Evolutionary conservation across 2,329 filamentous ascomycete species (phyloP).

Genomic region (Claviceps sp.): DNA sequence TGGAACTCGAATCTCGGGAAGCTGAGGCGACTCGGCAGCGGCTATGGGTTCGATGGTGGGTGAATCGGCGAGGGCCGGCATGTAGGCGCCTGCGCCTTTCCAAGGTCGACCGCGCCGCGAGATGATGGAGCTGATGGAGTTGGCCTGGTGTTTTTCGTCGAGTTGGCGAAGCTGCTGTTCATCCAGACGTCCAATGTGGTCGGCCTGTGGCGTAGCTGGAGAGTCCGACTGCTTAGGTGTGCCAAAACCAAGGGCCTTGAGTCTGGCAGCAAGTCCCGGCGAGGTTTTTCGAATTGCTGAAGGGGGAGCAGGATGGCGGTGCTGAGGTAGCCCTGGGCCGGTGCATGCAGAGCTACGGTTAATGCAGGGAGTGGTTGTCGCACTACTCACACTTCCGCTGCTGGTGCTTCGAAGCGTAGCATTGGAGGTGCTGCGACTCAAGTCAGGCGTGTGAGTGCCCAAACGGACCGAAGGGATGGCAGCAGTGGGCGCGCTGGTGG

Average conservation of each 20-base stretch:
- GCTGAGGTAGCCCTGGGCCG: constrained; percentile 5
- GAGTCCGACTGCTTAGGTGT: constrained; percentile 23
- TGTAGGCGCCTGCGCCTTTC: constrained; percentile 45
- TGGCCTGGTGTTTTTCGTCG: constrained; percentile 47
- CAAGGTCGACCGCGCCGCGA: constrained; percentile 57
- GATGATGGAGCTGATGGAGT: constrained; percentile 35
- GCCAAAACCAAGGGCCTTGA: constrained; percentile 51
- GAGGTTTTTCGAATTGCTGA: constrained; percentile 41
- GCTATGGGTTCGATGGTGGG: constrained; percentile 11
- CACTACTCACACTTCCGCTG: constrained; percentile 2
- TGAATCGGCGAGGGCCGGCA: constrained; percentile 16
- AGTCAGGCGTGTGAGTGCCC: constrained; percentile 4
- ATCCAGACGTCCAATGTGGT: constrained; percentile 52
- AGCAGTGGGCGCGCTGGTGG: neutral
- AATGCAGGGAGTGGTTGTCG: constrained; percentile 1
- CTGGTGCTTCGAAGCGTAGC: constrained; percentile 2
- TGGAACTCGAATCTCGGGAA: constrained; percentile 38
- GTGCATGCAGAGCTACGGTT: constrained; percentile 9
- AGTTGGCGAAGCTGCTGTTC: constrained; percentile 57
- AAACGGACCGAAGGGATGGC: neutral
- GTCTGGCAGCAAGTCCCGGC: constrained; percentile 49
- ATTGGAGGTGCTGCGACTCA: constrained; percentile 5
- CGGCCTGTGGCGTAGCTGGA: constrained; percentile 17
- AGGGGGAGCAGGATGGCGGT: constrained; percentile 13
- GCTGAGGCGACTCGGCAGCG: constrained; percentile 20